Base-by-base conservation (phyloP, 768 basidiomycete species). In the Cyclocybe cylindracea region DNA sequence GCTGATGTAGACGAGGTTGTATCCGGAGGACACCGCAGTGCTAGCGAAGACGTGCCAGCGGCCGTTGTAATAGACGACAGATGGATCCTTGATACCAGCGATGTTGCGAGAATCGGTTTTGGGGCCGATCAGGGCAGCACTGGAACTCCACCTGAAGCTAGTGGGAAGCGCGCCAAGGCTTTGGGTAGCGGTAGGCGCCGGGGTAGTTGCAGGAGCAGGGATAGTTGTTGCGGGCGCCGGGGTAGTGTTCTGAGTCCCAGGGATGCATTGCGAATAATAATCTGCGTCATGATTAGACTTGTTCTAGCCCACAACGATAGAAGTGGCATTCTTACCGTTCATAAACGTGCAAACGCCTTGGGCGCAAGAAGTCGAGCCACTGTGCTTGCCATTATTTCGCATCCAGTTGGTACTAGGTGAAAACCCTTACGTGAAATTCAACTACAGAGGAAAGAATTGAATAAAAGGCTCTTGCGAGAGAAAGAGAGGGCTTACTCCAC, bases 41-140 rank as follows among this genome's bases (percentile, higher is more conserved):
- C 52, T 60, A 16, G 57, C 53, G 44, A 59, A 62, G 44, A 62
- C 58, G 51, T 59, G 61, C 19, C 51, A 60, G 8, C 5, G 24
- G 35, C 58, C 61, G 18, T 59, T 52, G 52, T 59, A 51, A 46
- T 45, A 54, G 24, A 60, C 56, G n/a, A 60, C 44, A 4, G 56
- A 56, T 13, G 56, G 58, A 31, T 62, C 61, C 44, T 62, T 62
- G 46, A 62, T 49, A 14, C 48, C 58, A 10, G 48, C 48, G 39
- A 59, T 29, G 32, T 54, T 50, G 42, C 39, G 42, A 5, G 45
- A 48, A 39, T 57, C 58, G 19, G 9, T 18, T 40, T 59, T 59
- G 6, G 61, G 58, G 7, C 29, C 36, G 38, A 60, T 53, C 1
- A 59, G 47, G 0, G 40, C 35, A 4, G 32, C 54, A 32, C 33